A percentile compares a stretch with the other conserved stretches of the same genome.
These are phyloP conservation scores for Zanthoxylum bungeanum DNA, from an alignment of 345 rosid genomes.

Conservation along the genomic window DNA sequence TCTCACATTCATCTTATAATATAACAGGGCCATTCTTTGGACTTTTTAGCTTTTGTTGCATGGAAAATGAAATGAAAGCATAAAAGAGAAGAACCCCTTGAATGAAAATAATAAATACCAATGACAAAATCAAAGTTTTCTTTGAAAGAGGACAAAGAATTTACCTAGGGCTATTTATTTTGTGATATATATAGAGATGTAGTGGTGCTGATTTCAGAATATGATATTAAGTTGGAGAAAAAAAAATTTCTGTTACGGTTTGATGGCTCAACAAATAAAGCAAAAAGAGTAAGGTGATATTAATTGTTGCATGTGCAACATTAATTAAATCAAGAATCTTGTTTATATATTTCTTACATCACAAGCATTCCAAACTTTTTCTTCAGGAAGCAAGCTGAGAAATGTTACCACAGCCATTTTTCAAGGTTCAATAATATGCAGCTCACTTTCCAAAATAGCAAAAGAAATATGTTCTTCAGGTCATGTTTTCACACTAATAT, in stretches of 20 bases:
- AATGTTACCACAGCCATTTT: too few relatives aligned
- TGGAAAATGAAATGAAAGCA: neutral
- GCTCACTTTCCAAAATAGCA: neutral
- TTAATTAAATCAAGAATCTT: slow-evolving; percentile 36
- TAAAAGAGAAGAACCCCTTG: neutral
- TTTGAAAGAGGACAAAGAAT: slow-evolving; percentile 32
- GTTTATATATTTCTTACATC: slow-evolving; percentile 36
- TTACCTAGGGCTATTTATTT: slow-evolving; percentile 12
- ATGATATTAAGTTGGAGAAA: slow-evolving; percentile 11
- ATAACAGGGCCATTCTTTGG: too few relatives aligned
- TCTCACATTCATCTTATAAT: too few relatives aligned
- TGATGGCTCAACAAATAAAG: slow-evolving; percentile 57
- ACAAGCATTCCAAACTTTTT: slow-evolving; percentile 41
- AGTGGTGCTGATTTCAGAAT: slow-evolving; percentile 21
- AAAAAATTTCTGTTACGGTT: slow-evolving; percentile 21
- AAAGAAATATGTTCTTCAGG: neutral
- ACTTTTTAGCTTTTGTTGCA: neutral
- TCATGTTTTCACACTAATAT: neutral
- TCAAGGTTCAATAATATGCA: neutral
- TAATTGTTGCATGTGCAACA: slow-evolving; percentile 55
- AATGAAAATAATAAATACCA: slow-evolving; percentile 39
- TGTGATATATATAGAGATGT: slow-evolving; percentile 12
- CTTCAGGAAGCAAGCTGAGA: slow-evolving; percentile 25
- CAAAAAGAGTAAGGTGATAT: slow-evolving; percentile 36
- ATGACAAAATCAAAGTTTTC: slow-evolving; percentile 31